Conservation (phyloP, 805 yeast species). For the Ogataea pignaliae region DNA sequence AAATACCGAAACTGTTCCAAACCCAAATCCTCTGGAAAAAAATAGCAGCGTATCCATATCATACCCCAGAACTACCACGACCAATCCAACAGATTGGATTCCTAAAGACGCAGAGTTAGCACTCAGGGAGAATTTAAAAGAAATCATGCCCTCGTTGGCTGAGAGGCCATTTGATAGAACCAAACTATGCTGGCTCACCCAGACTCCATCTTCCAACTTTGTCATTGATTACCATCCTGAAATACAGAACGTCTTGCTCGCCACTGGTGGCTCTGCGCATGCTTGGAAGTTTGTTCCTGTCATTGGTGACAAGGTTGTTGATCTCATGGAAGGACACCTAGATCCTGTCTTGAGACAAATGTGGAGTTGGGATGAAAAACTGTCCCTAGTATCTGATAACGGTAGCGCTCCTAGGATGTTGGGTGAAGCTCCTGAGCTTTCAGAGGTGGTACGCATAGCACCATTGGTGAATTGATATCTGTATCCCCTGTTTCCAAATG, state of each 20-base stretch:
- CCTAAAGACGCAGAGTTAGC: conserved; percentile 23
- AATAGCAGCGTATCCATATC: conserved; percentile 10
- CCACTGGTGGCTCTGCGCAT: conserved; percentile 27
- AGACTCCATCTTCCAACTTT: conserved; percentile 22
- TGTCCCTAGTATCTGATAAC: conserved; percentile 8
- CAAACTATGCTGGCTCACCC: conserved; percentile 25
- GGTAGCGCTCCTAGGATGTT: conserved; percentile 26
- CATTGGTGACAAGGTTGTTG: conserved; percentile 24
- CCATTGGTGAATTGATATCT: background rate
- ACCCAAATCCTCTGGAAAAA: conserved; percentile 15
- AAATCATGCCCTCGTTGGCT: conserved; percentile 20
- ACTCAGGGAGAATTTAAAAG: conserved; percentile 16
- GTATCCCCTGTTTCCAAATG: no score
- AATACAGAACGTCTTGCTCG: conserved; percentile 17
- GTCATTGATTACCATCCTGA: conserved; percentile 22
- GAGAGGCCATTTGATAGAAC: conserved; percentile 24
- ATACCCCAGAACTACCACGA: conserved; percentile 20
- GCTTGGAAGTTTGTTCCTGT: conserved; percentile 27
- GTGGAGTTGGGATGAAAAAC: conserved; percentile 23
- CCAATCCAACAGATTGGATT: conserved; percentile 22
- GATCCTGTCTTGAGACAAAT: conserved; percentile 13
- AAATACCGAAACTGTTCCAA: conserved; percentile 13
- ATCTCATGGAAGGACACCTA: conserved; percentile 15
- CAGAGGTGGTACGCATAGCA: conserved; percentile 5
- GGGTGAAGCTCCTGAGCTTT: conserved; percentile 21